A percentile compares a stretch with the other conserved stretches of the same genome.
These are phyloP conservation scores for Azolla pinnata DNA, from an alignment of 75 land plant genomes.

Conservation along the genomic window DNA sequence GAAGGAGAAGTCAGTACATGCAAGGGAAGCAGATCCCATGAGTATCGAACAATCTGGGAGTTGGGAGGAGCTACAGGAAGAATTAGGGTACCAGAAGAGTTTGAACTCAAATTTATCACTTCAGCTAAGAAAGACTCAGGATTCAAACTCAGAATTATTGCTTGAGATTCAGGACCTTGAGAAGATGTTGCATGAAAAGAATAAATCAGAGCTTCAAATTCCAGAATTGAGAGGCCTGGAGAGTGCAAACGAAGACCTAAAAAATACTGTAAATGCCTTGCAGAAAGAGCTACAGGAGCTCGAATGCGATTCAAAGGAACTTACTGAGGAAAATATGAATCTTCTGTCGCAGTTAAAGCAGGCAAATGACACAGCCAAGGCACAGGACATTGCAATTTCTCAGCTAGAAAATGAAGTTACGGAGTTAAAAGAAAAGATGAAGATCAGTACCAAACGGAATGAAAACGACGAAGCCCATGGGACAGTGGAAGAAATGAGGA, in stretches of 20 bases:
- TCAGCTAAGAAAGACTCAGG: slow-evolving; percentile 82
- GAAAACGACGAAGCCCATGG: not conserved
- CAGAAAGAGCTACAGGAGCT: slow-evolving; percentile 29
- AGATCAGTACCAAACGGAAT: not conserved
- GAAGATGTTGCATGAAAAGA: slow-evolving; percentile 46
- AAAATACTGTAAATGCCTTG: slow-evolving; percentile 13
- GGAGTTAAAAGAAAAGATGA: not conserved
- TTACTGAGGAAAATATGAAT: slow-evolving; percentile 22
- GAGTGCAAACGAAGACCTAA: slow-evolving; percentile 4
- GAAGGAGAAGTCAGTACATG: not conserved
- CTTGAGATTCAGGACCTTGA: slow-evolving; percentile 76
- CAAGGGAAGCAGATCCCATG: not conserved
- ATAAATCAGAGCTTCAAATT: not conserved
- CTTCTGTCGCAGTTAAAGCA: slow-evolving; percentile 9
- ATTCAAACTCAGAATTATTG: slow-evolving; percentile 69
- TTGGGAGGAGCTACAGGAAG: slow-evolving; percentile 64
- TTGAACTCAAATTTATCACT: slow-evolving; percentile 50
- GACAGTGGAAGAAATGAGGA: not conserved
- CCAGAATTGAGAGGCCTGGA: not conserved
- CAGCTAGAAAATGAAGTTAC: slow-evolving; percentile 8
- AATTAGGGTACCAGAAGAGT: slow-evolving; percentile 57
- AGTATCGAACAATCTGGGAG: no score
- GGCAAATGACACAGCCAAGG: slow-evolving; percentile 8
- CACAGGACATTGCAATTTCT: slow-evolving; percentile 6
- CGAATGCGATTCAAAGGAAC: slow-evolving; percentile 19